These are phyloP conservation scores for Metschnikowia reukaufii DNA, from an alignment of 805 yeast genomes.

Conservation along the genomic window DNA sequence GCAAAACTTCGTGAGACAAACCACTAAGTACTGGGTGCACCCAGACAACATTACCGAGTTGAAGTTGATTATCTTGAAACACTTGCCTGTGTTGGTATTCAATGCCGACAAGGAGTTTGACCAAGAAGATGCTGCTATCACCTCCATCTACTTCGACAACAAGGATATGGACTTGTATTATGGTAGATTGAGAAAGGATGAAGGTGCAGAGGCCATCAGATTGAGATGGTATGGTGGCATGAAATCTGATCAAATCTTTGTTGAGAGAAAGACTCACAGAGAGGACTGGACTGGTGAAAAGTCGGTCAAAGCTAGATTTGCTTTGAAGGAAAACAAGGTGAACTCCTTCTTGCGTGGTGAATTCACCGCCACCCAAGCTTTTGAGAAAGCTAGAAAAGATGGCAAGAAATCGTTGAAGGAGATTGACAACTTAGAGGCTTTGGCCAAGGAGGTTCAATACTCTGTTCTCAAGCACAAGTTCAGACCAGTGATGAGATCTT, in stretches of 20 bases:
- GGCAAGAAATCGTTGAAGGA: constrained; percentile 86
- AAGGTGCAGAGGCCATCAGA: constrained; percentile 98
- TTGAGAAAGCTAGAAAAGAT: constrained; percentile 89
- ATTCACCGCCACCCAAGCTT: constrained; percentile 83
- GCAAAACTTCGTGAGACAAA: constrained; percentile 97
- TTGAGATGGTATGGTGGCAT: constrained; percentile 99
- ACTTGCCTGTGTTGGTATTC: constrained; percentile 94
- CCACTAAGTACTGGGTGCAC: constrained; percentile 99
- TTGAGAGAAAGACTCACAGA: constrained; percentile 96
- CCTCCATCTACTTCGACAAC: constrained; percentile 95
- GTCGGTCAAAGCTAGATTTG: constrained; percentile 96
- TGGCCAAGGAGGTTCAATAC: constrained; percentile 93
- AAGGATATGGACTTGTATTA: constrained; percentile 85
- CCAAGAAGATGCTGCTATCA: constrained; percentile 90
- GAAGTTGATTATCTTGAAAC: constrained; percentile 88
- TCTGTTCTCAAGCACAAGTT: constrained; percentile 77
- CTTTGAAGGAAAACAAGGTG: constrained; percentile 86
- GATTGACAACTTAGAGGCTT: constrained; percentile 85
- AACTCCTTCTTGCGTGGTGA: constrained; percentile 82
- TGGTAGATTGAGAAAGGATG: constrained; percentile 92
- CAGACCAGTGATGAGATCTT: constrained; percentile 94
- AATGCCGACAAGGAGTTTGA: constrained; percentile 96
- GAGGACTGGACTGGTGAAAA: constrained; percentile 99
- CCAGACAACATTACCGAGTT: constrained; percentile 97
- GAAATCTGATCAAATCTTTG: constrained; percentile 87